A percentile compares a stretch with the other conserved stretches of the same genome.
Evolutionary conservation across 768 basidiomycete species (phyloP).

Genomic region (Pholiota molesta): DNA sequence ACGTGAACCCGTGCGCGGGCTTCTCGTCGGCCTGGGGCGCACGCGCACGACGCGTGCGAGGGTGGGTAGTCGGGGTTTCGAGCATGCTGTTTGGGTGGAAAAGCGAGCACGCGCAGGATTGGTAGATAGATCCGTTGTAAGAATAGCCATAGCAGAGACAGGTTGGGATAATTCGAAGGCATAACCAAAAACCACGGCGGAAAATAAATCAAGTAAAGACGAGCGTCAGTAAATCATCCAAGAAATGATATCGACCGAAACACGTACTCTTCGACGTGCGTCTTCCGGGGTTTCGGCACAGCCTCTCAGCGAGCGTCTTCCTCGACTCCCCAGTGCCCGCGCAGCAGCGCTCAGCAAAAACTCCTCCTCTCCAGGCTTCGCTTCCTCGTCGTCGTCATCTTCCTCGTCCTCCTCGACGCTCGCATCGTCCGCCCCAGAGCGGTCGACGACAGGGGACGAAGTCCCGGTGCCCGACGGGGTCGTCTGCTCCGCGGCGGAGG

Average conservation of each 20-base stretch:
- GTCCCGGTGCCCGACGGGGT: constrained; percentile 47
- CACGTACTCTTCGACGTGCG: constrained; percentile 64
- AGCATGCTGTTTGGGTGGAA: constrained; percentile 54
- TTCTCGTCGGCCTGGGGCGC: constrained; percentile 57
- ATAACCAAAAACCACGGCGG: too few relatives aligned
- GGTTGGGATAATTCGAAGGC: constrained; percentile 3
- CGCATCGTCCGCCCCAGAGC: constrained; percentile 16
- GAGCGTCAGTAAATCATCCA: constrained; percentile 12
- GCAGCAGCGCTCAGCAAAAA: constrained; percentile 27
- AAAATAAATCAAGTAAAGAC: constrained; percentile 6
- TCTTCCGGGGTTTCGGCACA: constrained; percentile 66
- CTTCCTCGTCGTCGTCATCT: constrained; percentile 10
- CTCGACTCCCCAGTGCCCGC: constrained; percentile 31
- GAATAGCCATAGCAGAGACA: background rate
- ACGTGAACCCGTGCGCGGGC: constrained; percentile 68
- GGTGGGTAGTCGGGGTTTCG: constrained; percentile 56
- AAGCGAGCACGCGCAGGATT: constrained; percentile 5
- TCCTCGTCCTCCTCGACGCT: constrained; percentile 23
- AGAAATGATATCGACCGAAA: constrained; percentile 6
- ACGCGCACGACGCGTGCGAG: constrained; percentile 74
- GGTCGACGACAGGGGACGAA: constrained; percentile 40
- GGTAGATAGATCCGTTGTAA: background rate
- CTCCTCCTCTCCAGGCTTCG: constrained; percentile 8
- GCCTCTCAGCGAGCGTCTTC: constrained; percentile 60
- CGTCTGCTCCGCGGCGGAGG: constrained; percentile 45